Conservation (phyloP, 768 basidiomycete species). For the Serendipita indica region DNA sequence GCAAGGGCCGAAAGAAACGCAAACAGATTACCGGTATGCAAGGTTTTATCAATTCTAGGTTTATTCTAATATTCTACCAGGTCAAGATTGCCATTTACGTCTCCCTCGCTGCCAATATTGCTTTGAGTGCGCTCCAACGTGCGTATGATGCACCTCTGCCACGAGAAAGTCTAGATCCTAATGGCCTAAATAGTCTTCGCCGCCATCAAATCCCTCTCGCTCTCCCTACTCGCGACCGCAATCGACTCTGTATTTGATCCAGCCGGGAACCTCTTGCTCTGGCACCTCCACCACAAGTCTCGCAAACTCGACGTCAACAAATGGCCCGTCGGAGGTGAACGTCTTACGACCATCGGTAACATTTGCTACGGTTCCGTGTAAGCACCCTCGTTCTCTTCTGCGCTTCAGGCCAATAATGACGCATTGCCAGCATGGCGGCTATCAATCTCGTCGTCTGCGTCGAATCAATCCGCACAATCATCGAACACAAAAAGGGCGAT, state of each 20-base stretch:
- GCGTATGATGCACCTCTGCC: slow-evolving; percentile 16
- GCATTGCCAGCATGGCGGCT: slow-evolving; percentile 75
- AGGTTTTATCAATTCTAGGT: not conserved
- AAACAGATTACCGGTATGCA: slow-evolving; percentile 46
- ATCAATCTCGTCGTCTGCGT: slow-evolving; percentile 88
- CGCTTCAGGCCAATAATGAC: not conserved
- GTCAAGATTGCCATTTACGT: slow-evolving; percentile 80
- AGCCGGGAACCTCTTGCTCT: slow-evolving; percentile 69
- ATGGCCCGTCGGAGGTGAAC: slow-evolving; percentile 87
- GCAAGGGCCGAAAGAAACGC: slow-evolving; percentile 55
- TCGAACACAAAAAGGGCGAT: slow-evolving; percentile 35
- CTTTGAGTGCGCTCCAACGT: slow-evolving; percentile 61
- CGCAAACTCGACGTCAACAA: slow-evolving; percentile 56
- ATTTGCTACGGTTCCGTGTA: slow-evolving; percentile 54
- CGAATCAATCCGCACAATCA: slow-evolving; percentile 62
- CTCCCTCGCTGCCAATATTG: slow-evolving; percentile 63
- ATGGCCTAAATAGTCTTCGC: slow-evolving; percentile 56
- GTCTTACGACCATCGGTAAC: slow-evolving; percentile 81
- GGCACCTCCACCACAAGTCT: slow-evolving; percentile 64
- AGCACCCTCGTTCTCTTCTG: slow-evolving; percentile 4
- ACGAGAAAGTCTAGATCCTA: slow-evolving; percentile 13
- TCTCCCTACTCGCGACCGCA: slow-evolving; percentile 78
- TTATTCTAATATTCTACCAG: slow-evolving; percentile 25
- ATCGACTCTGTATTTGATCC: slow-evolving; percentile 81
- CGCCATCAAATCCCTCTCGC: slow-evolving; percentile 66